Percentiles rank a stretch among this genome's conserved stretches.
phyloP scores from a whole-genome alignment of 768 basidiomycete species.

The Suillus fuscotomentosus region DNA sequence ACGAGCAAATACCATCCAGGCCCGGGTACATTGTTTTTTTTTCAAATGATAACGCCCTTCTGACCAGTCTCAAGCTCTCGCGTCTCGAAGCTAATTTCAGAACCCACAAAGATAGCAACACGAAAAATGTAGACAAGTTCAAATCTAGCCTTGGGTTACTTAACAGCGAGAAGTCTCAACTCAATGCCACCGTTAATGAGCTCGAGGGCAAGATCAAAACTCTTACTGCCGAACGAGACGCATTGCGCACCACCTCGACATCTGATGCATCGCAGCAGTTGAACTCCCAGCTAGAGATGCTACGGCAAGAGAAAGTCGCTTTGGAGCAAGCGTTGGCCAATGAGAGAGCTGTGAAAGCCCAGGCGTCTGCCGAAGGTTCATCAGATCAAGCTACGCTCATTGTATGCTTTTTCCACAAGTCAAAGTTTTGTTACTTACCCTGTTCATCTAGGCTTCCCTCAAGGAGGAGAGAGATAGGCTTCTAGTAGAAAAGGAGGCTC shows the following conservation, averaged over 20 bases:
- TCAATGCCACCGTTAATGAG: conserved; percentile 25
- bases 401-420: conserved; percentile 21
- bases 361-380: conserved; percentile 10
- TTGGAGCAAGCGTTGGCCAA: conserved; percentile 39
- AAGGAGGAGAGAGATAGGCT: conserved; percentile 61
- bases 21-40: conserved; percentile 23
- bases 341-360: conserved; percentile 31
- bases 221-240: conserved; percentile 28
- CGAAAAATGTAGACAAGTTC: conserved; percentile 14
- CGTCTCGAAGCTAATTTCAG: conserved; percentile 43
- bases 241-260: conserved; percentile 19
- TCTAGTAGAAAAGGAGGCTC: conserved; percentile 54
- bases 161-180: conserved; percentile 27
- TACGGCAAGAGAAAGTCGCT: conserved; percentile 37
- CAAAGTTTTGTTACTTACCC: neutral
- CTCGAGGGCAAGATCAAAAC: conserved; percentile 28
- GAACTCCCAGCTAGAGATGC: conserved; percentile 30
- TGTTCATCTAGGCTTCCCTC: conserved; percentile 43
- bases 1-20: conserved; percentile 25
- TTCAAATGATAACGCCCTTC: neutral
- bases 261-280: conserved; percentile 29
- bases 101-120: conserved; percentile 28
- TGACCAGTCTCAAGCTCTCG: conserved; percentile 32
- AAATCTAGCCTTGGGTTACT: conserved; percentile 22
- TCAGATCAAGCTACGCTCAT: conserved; percentile 29